Base-by-base conservation (phyloP, 805 yeast species). In the Maudiozyma pseudohumilis region DNA sequence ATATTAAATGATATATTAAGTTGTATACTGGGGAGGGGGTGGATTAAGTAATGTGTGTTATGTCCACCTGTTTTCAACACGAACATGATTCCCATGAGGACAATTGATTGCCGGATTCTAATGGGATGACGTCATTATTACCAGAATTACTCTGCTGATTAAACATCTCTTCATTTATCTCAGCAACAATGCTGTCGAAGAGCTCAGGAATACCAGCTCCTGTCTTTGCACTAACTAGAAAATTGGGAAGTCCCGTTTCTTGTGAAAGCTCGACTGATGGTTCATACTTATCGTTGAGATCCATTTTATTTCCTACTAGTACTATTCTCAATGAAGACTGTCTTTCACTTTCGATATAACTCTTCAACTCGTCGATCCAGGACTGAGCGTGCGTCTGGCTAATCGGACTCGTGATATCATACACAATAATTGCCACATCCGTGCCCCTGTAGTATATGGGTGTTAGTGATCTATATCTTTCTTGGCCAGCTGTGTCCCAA, bases 401-500 rank as follows among this genome's bases (percentile, higher is more conserved):
- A 0, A 76, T 64, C 28, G 70, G 71, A 45, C 74, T 76, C 1
- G 88, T 79, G 38, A 82, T 74, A 55, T 82, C 94, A 52, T 75
- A 82, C 2, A 81, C 89, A 13, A 84, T 80, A 29, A 82, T 60
- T 0, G 94, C 92, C 25, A 85, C 81, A 56, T 82, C 80, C 20
- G 88, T 82, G 51, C 80, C 80, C 47, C 94, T 59, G 56, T 82
- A 82, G 60, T 82, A 82, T 87, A 82, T 82, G 22, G 89, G 87
- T 4, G 89, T 84, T 46, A 82, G 63, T 0, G 85, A 75, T 44
- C 80, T 70, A 51, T 81, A 82, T 39, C 94, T 62, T 50, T 82
- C 92, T 56, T 82, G 92, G 6, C 94, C 92, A 0, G 89, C 88
- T 2, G 89, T 81, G 53, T 82, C 94, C 94, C 92, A 82, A 36